These are phyloP conservation scores for Fusarium vanettenii DNA, from an alignment of 2,329 filamentous ascomycete species.

Conservation along the genomic window DNA sequence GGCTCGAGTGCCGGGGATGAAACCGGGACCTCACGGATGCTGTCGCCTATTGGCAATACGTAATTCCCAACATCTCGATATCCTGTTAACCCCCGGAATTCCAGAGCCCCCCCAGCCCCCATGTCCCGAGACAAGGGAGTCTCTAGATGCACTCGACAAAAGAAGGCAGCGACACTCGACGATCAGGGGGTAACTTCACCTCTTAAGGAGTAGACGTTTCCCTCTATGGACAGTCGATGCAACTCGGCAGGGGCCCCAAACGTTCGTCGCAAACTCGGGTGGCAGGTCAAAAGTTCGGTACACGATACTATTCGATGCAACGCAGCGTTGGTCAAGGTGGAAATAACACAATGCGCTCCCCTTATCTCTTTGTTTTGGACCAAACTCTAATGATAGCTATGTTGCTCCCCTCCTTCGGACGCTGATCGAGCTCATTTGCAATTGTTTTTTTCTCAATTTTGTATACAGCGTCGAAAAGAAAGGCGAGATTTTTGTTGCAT, in stretches of 20 bases:
- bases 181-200: background rate
- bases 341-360: background rate
- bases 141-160: background rate
- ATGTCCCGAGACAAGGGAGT: background rate
- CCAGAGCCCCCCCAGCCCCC: background rate
- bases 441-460: background rate
- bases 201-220: background rate
- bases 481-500: background rate
- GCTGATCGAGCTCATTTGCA: background rate
- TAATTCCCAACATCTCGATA: background rate
- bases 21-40: background rate
- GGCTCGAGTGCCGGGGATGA: background rate
- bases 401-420: background rate
- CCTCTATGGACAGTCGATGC: background rate
- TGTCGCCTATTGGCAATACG: background rate
- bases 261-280: background rate
- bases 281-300: background rate
- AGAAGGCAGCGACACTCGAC: background rate
- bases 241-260: background rate
- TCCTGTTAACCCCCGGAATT: background rate
- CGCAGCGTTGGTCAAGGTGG: background rate
- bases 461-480: background rate
- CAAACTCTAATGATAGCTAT: background rate
- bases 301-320: background rate
- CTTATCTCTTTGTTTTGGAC: background rate